Base-by-base conservation (phyloP, 495 filamentous ascomycete genomes). In the Neurospora hispaniola region DNA sequence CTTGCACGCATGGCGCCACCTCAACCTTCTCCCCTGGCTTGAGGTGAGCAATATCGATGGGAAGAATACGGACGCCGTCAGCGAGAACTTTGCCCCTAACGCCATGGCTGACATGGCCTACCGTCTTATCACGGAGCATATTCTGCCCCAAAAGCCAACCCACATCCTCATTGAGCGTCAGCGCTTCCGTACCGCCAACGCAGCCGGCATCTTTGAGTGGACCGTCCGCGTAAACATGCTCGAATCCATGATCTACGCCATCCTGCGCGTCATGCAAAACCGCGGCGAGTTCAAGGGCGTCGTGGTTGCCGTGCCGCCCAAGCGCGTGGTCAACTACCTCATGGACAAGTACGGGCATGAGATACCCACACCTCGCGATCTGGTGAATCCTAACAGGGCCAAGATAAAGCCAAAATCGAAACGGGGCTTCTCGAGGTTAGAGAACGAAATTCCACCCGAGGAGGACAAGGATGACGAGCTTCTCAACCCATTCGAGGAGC, bases 101-200 rank as follows among this genome's bases (percentile, higher is more conserved):
- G 66, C 82, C 20, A 89, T 94, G 73, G 86, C 92, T 10, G 68
- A 76, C 2, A 84, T 85, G n/a, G 90, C 95, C 20, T 87, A 91
- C 78, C 76, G 74, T 8, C 85, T 97, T 9, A 75, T 94, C 71
- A 82, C 77, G 3, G 78, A 83, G 2, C 82, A 86, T 3, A 76
- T 92, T 8, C 78, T 91, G 18, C 81, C 76, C 14, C 78, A 78
- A 42, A 80, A 82, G 2, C 93, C 92, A 3, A 91, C 88, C 14
- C 89, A 91, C 75, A 84, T 98, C 48, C 86, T 98, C 2, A 94
- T 98, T 71, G 95, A 98, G 81, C 89, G 92, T 4, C 95, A 98
- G 78, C 92, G 95, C 1, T 96, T 91, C 81, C 92, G 96, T 38
- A 90, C 89, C 12, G 84, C 83, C 20, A 88, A 92, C 41, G 85